Conservation (phyloP, 768 basidiomycete genomes). For the Tylopilus vinaceipallidus region DNA sequence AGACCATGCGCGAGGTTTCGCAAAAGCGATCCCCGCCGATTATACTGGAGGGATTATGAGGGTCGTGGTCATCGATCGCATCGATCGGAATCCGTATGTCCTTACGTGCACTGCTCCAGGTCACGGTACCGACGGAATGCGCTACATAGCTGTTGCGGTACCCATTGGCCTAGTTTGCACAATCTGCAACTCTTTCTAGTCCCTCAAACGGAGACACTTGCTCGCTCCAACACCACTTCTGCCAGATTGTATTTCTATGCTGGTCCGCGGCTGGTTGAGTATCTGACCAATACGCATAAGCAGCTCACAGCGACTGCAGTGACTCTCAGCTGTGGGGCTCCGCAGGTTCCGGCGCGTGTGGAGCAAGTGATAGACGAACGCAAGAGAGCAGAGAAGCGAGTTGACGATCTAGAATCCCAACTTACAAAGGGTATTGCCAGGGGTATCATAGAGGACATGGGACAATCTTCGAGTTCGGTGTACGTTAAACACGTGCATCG, state of each 20-base stretch:
- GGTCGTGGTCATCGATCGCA: slow-evolving; percentile 78
- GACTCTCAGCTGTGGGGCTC: slow-evolving; percentile 64
- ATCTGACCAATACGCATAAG: slow-evolving; percentile 58
- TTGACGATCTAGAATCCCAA: slow-evolving; percentile 67
- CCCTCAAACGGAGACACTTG: slow-evolving; percentile 64
- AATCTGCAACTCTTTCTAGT: slow-evolving; percentile 71
- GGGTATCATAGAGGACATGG: slow-evolving; percentile 39
- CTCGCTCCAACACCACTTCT: slow-evolving; percentile 59
- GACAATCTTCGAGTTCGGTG: slow-evolving; percentile 19
- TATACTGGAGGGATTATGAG: slow-evolving; percentile 76
- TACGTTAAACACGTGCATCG: slow-evolving; percentile 56
- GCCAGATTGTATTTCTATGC: slow-evolving; percentile 78
- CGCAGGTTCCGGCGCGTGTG: slow-evolving; percentile 68
- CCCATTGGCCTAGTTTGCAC: slow-evolving; percentile 77
- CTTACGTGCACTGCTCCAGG: slow-evolving; percentile 5
- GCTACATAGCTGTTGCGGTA: slow-evolving; percentile 67
- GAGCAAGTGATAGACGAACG: slow-evolving; percentile 65
- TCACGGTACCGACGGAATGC: background rate
- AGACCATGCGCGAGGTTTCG: slow-evolving; percentile 49
- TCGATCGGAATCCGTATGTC: slow-evolving; percentile 77
- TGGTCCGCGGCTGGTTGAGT: slow-evolving; percentile 71
- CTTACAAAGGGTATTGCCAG: slow-evolving; percentile 51
- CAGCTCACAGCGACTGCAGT: slow-evolving; percentile 55
- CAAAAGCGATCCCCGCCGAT: slow-evolving; percentile 61
- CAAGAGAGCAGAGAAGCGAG: slow-evolving; percentile 63